Evolutionary conservation across 768 basidiomycete genomes (phyloP), one percentile per base, ranked within the genome.

Genomic region (Collybia sp.): DNA sequence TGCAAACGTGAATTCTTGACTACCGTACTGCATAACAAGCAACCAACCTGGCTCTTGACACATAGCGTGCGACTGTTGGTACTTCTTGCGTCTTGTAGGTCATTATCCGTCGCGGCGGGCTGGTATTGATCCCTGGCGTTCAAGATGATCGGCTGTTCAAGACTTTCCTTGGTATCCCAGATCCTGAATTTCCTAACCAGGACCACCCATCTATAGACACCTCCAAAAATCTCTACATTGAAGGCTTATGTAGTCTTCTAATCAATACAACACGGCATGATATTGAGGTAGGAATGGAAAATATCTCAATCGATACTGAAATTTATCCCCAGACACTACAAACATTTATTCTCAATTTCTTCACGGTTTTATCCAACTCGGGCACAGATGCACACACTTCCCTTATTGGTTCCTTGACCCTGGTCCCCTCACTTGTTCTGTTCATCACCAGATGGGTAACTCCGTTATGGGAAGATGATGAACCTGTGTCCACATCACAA

Each of bases 381-480:
- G 63, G 70, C 37, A 45, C 67, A 19, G 71, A 75, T 31, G 60
- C 67, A 9, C 65, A 69, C 34, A 46, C 57, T 3, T 49, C 58
- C 18, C 61, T 79, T 2, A 51, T 66, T 15, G 69, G 72, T 12
- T 83, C 84, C 1, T 70, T 68, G 35, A 68, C 69, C 10, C 54
- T 91, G 12, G 71, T 90, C 35, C 87, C 86, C 1, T 80, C 87
- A 0, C 60, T 90, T 19, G 70, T 88, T 15, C 52, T 73, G 30
- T 81, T 74, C 48, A 65, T 85, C 8, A 69, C 71, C 31, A 67
- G 75, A 16, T 62, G 83, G 34, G 71, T 77, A 0, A 69, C 70
- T 1, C 71, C 76, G 2, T 59, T 91, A 12, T 91, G 85, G 83
- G 83, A 88, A 55, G 82, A 83, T 31, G 75, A 77, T 35, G 71